These are phyloP conservation scores for Carex pumila DNA, from an alignment of 176 grass and related monocot species.

Conservation along the genomic window DNA sequence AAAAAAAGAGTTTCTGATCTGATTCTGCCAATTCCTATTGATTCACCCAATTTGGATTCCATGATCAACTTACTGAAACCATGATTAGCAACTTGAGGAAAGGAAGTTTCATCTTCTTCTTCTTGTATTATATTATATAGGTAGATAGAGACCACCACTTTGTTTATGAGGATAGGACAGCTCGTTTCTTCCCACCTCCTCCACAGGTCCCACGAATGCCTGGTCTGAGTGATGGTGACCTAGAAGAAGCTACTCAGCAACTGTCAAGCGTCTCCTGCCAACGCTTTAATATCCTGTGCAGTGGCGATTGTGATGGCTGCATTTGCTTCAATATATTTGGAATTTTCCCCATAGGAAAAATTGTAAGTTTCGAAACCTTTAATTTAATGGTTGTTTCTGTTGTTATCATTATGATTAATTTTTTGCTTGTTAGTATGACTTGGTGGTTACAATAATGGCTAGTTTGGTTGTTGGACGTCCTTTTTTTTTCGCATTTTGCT, in stretches of 20 bases:
- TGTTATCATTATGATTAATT: constrained; percentile 14
- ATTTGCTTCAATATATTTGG: constrained; percentile 99
- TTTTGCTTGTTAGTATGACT: neutral
- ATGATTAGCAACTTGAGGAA: neutral
- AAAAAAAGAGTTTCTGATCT: too few relatives aligned
- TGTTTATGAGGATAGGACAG: constrained; percentile 81
- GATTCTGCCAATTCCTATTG: too few relatives aligned
- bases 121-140: constrained; percentile 29
- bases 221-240: constrained; percentile 68
- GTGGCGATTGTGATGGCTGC: constrained; percentile 71
- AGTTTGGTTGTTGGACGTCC: neutral
- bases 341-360: constrained; percentile 95
- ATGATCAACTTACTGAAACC: too few relatives aligned
- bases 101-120: neutral
- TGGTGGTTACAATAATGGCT: neutral
- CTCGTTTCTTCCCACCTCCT: constrained; percentile 89
- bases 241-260: constrained; percentile 55
- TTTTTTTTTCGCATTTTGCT: neutral
- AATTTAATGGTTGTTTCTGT: constrained; percentile 17
- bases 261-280: constrained; percentile 70
- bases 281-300: constrained; percentile 84
- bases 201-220: constrained; percentile 79
- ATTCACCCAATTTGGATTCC: too few relatives aligned
- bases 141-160: constrained; percentile 43
- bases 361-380: constrained; percentile 60